Conservation (phyloP, 148 eudicot species). For the Arctostaphylos glauca region DNA sequence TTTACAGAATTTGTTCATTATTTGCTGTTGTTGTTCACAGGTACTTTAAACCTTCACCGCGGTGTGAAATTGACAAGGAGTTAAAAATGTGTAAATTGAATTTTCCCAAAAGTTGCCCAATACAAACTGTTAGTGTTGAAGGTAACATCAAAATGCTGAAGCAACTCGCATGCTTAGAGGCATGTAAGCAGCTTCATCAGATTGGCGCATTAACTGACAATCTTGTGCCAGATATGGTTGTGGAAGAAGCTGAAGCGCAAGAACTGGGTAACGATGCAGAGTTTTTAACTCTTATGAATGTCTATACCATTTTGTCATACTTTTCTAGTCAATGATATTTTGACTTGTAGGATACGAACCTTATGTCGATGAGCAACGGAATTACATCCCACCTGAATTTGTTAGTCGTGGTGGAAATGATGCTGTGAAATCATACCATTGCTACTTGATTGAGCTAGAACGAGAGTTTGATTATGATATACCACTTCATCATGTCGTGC, state of each 20-base stretch:
- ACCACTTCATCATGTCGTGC: constrained; percentile 46
- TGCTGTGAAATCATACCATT: constrained; percentile 35
- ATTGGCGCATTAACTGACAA: constrained; percentile 73
- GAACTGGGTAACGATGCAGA: constrained; percentile 36
- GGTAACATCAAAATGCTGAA: constrained; percentile 55
- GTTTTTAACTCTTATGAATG: not conserved
- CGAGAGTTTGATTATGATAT: constrained; percentile 38
- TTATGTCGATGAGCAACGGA: constrained; percentile 39
- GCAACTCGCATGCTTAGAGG: constrained; percentile 77
- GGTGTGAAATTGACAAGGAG: constrained; percentile 40
- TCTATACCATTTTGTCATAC: not conserved
- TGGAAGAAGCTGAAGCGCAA: constrained; percentile 45
- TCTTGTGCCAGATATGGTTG: constrained; percentile 79
- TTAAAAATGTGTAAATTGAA: constrained; percentile 42
- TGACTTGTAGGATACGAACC: constrained; percentile 33
- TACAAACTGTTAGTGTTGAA: constrained; percentile 40
- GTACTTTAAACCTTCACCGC: constrained; percentile 78
- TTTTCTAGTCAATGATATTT: not conserved
- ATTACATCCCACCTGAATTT: constrained; percentile 64
- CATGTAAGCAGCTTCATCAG: constrained; percentile 70
- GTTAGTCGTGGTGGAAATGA: constrained; percentile 29
- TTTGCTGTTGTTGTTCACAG: constrained; percentile 33
- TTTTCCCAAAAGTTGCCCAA: constrained; percentile 74
- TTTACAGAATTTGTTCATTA: not conserved
- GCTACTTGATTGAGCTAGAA: constrained; percentile 55